A percentile compares a stretch with the other conserved stretches of the same genome.
phyloP scores from a whole-genome alignment of 371 early-diverging fungal species.

The Chytridium lagenaria region DNA sequence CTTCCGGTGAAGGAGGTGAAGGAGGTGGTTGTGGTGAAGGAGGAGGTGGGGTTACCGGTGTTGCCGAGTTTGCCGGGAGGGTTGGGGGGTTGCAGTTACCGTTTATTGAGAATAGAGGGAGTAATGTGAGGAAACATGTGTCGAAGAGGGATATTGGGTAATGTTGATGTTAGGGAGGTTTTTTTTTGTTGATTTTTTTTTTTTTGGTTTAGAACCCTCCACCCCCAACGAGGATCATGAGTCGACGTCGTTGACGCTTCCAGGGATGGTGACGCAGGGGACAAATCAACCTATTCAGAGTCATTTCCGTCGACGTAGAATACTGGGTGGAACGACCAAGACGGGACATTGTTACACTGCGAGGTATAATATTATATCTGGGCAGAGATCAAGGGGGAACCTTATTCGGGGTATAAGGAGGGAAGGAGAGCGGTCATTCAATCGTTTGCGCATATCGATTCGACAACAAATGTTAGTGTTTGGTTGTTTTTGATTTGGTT shows the following conservation, averaged over 20 bases:
- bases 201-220: conserved; percentile 6
- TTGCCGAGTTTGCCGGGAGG: not conserved
- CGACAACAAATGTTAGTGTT: conserved; percentile 42
- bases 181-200: not conserved
- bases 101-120: conserved; percentile 1
- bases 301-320: conserved; percentile 18
- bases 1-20: not conserved
- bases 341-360: conserved; percentile 18
- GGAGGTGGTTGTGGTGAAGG: not conserved
- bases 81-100: conserved; percentile 7
- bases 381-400: conserved; percentile 35
- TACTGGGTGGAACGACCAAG: conserved; percentile 21
- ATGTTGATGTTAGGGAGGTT: not conserved
- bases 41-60: not conserved
- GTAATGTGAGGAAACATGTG: not conserved
- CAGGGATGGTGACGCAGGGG: conserved; percentile 31
- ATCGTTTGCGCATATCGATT: conserved; percentile 43
- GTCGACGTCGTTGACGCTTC: conserved; percentile 38
- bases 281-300: conserved; percentile 5
- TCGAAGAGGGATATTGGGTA: conserved; percentile 20
- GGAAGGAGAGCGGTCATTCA: conserved; percentile 44
- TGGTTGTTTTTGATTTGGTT: not conserved
- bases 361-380: conserved; percentile 47
- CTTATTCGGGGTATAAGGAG: conserved; percentile 44
- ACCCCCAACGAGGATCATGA: conserved; percentile 3